Conservation (phyloP, 768 basidiomycete species). For the Mrakia blollopis region DNA sequence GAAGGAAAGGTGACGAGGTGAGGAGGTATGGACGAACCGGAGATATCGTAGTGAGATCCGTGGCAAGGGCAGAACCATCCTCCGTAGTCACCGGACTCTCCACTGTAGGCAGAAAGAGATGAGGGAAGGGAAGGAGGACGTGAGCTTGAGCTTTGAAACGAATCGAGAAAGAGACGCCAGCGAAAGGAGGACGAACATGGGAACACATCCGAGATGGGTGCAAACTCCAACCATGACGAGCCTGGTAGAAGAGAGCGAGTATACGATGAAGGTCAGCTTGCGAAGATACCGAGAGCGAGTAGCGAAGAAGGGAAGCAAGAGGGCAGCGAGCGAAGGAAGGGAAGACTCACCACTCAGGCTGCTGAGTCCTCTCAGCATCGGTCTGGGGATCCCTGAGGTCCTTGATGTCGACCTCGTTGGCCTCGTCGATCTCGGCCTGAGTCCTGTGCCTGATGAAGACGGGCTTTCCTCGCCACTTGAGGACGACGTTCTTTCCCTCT, state of each 20-base stretch:
- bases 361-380: slow-evolving; percentile 82
- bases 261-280: not conserved
- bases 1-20: slow-evolving; percentile 48
- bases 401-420: slow-evolving; percentile 78
- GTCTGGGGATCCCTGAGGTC: slow-evolving; percentile 81
- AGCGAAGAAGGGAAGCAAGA: not conserved
- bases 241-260: slow-evolving; percentile 34
- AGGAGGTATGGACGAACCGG: not conserved
- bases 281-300: not conserved
- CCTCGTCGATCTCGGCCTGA: slow-evolving; percentile 83
- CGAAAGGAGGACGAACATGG: slow-evolving; percentile 24
- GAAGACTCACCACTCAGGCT: slow-evolving; percentile 80
- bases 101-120: not conserved
- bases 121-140: not conserved
- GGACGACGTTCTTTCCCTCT: slow-evolving; percentile 84
- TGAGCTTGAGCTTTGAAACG: not conserved
- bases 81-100: slow-evolving; percentile 88
- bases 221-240: slow-evolving; percentile 56
- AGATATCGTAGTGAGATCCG: slow-evolving; percentile 66
- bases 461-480: slow-evolving; percentile 99
- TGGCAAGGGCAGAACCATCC: slow-evolving; percentile 99
- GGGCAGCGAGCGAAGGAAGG: not conserved
- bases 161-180: not conserved
- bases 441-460: slow-evolving; percentile 99
- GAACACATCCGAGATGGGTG: slow-evolving; percentile 64